phyloP scores from a whole-genome alignment of 257 asterid species.

The Hygrophila difformis region DNA sequence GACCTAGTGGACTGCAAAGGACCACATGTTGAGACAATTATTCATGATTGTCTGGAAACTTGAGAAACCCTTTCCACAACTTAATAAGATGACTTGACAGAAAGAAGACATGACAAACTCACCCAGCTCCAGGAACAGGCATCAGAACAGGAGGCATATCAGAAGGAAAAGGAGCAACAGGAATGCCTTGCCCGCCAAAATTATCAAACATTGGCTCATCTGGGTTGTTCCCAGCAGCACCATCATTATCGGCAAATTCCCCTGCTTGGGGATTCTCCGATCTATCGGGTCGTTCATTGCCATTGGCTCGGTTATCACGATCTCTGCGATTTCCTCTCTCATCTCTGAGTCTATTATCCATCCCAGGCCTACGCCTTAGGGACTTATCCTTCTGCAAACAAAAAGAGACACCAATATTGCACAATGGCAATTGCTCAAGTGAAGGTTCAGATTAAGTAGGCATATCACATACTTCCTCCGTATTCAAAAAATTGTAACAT shows the following conservation, averaged over 20 bases:
- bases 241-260: conserved; percentile 51
- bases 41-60: too few relatives aligned
- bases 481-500: too few relatives aligned
- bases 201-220: conserved; percentile 81
- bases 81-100: too few relatives aligned
- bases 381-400: conserved; percentile 70
- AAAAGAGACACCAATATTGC: conserved; percentile 10
- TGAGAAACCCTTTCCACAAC: too few relatives aligned
- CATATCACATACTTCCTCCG: too few relatives aligned
- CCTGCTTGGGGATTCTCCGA: conserved; percentile 41
- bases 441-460: too few relatives aligned
- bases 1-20: conserved; percentile 68
- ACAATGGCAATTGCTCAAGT: not conserved
- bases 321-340: conserved; percentile 69
- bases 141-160: conserved; percentile 90
- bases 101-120: conserved; percentile 10
- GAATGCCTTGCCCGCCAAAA: conserved; percentile 73
- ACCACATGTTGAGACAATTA: too few relatives aligned
- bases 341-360: conserved; percentile 60
- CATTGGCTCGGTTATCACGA: conserved; percentile 38
- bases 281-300: conserved; percentile 47
- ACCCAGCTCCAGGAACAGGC: conserved; percentile 99
- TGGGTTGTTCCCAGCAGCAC: conserved; percentile 22
- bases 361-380: conserved; percentile 61
- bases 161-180: conserved; percentile 64